Conservation (phyloP, 257 asterid species). For the Verbascum thapsus region DNA sequence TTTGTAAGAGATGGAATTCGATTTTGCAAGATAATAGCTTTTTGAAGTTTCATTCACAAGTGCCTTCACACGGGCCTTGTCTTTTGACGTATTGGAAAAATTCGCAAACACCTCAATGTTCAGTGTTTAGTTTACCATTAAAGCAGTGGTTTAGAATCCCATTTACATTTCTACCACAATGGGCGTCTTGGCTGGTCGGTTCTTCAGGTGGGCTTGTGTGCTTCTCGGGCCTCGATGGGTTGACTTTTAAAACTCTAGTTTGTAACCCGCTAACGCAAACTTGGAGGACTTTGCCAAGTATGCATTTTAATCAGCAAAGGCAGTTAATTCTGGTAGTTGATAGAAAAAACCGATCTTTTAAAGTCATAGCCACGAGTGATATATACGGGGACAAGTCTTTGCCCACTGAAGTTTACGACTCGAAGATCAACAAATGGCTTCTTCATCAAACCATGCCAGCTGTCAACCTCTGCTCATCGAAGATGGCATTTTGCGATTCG, state of each 20-base stretch:
- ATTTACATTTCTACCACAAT: conserved; percentile 77
- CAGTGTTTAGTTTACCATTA: conserved; percentile 89
- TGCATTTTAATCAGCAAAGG: conserved; percentile 95
- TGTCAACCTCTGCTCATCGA: conserved; percentile 92
- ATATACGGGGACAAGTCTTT: conserved; percentile 80
- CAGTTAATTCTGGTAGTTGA: conserved; percentile 92
- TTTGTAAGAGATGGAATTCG: conserved; percentile 94
- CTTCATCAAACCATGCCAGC: conserved; percentile 96
- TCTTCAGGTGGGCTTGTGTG: conserved; percentile 97
- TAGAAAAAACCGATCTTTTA: conserved; percentile 68
- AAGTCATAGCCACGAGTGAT: conserved; percentile 91
- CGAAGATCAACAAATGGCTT: conserved; percentile 74
- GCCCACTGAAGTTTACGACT: conserved; percentile 95
- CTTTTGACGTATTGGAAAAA: conserved; percentile 92
- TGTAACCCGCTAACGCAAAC: conserved; percentile 89
- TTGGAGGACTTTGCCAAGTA: conserved; percentile 85
- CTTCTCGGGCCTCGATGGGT: conserved; percentile 85
- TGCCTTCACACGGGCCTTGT: conserved; percentile 97
- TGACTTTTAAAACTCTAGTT: conserved; percentile 72
- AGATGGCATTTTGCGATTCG: conserved; percentile 97
- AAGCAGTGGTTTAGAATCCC: conserved; percentile 98
- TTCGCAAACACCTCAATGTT: conserved; percentile 85
- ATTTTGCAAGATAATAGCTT: conserved; percentile 86
- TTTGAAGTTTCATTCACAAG: conserved; percentile 90
- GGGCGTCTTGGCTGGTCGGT: conserved; percentile 99